Conservation (phyloP, 331 rosid genomes). For the Cydonia oblonga region DNA sequence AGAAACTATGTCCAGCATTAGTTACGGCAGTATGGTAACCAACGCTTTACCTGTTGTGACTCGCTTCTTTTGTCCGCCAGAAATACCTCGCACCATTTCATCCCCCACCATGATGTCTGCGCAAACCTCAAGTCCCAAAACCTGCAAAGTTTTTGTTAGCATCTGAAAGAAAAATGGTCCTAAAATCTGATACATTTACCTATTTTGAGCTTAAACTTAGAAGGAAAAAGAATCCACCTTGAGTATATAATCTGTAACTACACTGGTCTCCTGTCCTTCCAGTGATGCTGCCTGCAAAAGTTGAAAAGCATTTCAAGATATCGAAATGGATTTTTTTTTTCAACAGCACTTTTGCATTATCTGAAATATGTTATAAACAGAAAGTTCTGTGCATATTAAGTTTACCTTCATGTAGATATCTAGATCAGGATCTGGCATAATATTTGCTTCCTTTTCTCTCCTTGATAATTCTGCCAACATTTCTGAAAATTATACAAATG, state of each 20-base stretch:
- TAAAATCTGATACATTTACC: neutral
- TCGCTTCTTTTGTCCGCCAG: slow-evolving; percentile 47
- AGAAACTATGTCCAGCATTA: neutral
- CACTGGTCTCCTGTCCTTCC: slow-evolving; percentile 30
- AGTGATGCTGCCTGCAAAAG: slow-evolving; percentile 25
- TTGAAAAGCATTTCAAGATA: neutral
- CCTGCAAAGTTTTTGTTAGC: slow-evolving; percentile 2
- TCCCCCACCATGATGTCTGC: slow-evolving; percentile 43
- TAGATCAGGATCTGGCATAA: slow-evolving; percentile 33
- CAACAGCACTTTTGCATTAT: neutral
- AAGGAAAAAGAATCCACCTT: slow-evolving; percentile 17
- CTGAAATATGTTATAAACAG: neutral
- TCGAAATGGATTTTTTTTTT: neutral
- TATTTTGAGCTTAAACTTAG: neutral
- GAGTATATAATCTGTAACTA: slow-evolving; percentile 36
- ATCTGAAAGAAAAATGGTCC: neutral
- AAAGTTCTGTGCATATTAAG: neutral
- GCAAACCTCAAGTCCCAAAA: slow-evolving; percentile 35
- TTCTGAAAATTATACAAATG: slow-evolving; percentile 4
- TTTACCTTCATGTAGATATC: slow-evolving; percentile 42
- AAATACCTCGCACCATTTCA: slow-evolving; percentile 40
- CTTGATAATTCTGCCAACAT: slow-evolving; percentile 34
- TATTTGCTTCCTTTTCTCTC: slow-evolving; percentile 37
- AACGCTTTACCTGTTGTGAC: slow-evolving; percentile 26
- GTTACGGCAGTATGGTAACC: neutral